Evolutionary conservation across 192 early-diverging fungal genomes (phyloP), one percentile per base, ranked within the genome.

Genomic region (Rhizophagus clarus): DNA sequence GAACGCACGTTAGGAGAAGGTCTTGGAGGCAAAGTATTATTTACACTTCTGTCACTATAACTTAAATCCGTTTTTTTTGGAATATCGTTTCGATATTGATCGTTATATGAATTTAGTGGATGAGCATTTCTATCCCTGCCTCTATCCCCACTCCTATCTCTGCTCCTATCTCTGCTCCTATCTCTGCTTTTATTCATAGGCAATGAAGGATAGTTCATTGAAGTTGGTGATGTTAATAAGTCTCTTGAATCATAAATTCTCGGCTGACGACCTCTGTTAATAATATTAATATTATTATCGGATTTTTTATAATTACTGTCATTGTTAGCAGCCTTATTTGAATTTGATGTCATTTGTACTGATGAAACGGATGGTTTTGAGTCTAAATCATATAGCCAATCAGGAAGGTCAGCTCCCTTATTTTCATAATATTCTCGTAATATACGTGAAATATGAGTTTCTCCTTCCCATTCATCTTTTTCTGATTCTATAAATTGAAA

Each of bases 381-480:
- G 20, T 31, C 28, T 69, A 24, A 72, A 72, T 76, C 63, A 70
- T 70, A 71, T 79, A 79, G 40, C 77, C 77, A 79, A 61, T 70
- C 31, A 61, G 77, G 77, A 56, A 79, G 47, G 11, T 79, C 67
- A 12, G 9, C 49, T 1, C 29, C 49, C 61, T 89, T 90, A 45
- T 90, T 85, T 34, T 89, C 87, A 60, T 82, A 81, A 76, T 87
- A 79, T 31, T 90, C 89, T 20, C 89, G 82, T 26, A 91, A 73
- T 61, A 87, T 77, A 34, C 88, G 82, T 8, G 85, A 81, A 26
- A 91, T 86, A 81, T 90, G 88, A 5, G 87, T 77, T 74, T 91
- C 89, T 24, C 87, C 88, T 73, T 91, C 87, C 75, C 83, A 80
- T 63, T 86, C 89, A 22, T 85, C 85, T 69, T 88, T 86, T 47